phyloP scores from a whole-genome alignment of 345 rosid species.

The Sisymbrium irio region DNA sequence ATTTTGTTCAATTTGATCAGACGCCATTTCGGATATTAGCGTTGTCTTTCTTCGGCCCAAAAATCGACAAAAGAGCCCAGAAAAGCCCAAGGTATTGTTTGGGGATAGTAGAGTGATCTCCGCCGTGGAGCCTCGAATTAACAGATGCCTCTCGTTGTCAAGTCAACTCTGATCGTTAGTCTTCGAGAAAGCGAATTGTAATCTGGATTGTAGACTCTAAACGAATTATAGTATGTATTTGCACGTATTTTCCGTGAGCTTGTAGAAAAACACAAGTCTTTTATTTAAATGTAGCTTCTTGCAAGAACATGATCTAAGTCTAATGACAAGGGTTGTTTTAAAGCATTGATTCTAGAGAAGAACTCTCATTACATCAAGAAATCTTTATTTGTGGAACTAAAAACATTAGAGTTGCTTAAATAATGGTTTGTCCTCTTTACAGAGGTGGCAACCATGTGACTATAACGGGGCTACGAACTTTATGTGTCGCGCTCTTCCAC shows the following conservation, averaged over 20 bases:
- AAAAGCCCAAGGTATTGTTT: too few species aligned
- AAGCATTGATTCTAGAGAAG: conserved; percentile 27
- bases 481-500: conserved; percentile 81
- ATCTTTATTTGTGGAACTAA: conserved; percentile 25
- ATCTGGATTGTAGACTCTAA: too few species aligned
- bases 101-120: too few species aligned
- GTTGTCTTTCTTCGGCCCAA: too few species aligned
- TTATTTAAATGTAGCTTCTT: neutral
- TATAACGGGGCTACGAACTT: conserved; percentile 77
- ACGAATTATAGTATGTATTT: neutral
- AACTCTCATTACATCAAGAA: conserved; percentile 32
- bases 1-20: too few species aligned
- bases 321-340: neutral
- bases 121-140: too few species aligned
- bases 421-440: conserved; percentile 27
- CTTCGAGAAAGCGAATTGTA: too few species aligned
- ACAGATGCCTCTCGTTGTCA: too few species aligned
- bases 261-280: too few species aligned
- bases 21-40: too few species aligned
- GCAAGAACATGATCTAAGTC: neutral
- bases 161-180: too few species aligned
- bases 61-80: too few species aligned
- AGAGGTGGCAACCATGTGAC: conserved; percentile 61
- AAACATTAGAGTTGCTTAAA: conserved; percentile 32
- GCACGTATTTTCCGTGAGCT: neutral